Percentiles rank a stretch among this genome's conserved stretches.
Evolutionary conservation across 257 asterid genomes (phyloP).

Genomic region (Euphrasia confusa): DNA sequence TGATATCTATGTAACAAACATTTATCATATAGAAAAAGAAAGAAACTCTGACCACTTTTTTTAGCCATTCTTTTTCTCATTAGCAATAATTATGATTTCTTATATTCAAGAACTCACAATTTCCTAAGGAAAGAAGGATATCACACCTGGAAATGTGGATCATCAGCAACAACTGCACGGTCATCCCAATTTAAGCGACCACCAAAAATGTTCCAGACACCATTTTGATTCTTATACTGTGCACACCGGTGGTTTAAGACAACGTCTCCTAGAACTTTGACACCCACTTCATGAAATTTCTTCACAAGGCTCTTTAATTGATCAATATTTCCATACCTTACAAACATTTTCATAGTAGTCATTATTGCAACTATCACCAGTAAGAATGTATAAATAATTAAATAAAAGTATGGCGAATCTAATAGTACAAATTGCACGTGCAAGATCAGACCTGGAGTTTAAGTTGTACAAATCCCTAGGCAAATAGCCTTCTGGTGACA

Average conservation of each 20-base stretch:
- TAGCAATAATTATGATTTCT: constrained; percentile 5
- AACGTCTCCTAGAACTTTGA: constrained; percentile 84
- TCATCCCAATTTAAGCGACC: constrained; percentile 98
- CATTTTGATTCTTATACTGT: constrained; percentile 60
- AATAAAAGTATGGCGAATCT: not conserved
- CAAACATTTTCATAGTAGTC: constrained; percentile 13
- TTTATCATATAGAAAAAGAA: not conserved
- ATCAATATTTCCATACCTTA: constrained; percentile 78
- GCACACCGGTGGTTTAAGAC: constrained; percentile 98
- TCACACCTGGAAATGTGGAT: constrained; percentile 96
- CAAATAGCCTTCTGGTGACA: constrained; percentile 98
- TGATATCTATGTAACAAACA: not conserved
- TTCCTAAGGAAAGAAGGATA: constrained; percentile 8
- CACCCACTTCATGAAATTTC: constrained; percentile 69
- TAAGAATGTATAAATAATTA: not conserved
- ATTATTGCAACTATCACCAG: constrained; percentile 3
- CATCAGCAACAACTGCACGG: constrained; percentile 90
- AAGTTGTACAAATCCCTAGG: constrained; percentile 86
- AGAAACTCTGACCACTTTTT: too few relatives aligned
- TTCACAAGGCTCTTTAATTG: constrained; percentile 66
- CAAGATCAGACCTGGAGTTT: constrained; percentile 71
- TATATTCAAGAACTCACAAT: constrained; percentile 7
- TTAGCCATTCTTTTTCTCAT: constrained; percentile 1
- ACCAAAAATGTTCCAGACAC: constrained; percentile 94
- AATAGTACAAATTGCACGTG: not conserved